Evolutionary conservation across 192 early-diverging fungal species (phyloP).

Genomic region (Rhizoclosmatium sp.): DNA sequence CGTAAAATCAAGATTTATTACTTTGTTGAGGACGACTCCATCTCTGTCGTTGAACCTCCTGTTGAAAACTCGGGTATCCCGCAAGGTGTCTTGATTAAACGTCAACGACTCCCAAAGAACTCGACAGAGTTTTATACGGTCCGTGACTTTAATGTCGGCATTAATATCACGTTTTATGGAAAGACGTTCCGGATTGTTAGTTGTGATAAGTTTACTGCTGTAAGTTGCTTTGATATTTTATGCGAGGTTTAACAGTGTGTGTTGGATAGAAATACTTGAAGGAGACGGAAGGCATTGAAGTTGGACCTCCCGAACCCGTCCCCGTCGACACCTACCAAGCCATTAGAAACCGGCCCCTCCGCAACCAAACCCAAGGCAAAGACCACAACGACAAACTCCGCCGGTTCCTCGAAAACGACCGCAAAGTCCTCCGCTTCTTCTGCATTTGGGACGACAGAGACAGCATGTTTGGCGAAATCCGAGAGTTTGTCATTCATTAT

Average conservation of each 20-base stretch:
- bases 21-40: constrained; percentile 72
- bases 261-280: constrained; percentile 56
- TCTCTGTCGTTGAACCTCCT: constrained; percentile 70
- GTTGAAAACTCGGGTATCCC: constrained; percentile 69
- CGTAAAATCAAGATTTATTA: constrained; percentile 65
- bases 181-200: constrained; percentile 66
- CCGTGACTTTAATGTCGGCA: constrained; percentile 63
- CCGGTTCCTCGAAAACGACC: constrained; percentile 66
- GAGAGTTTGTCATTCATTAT: constrained; percentile 74
- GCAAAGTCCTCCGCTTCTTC: constrained; percentile 69
- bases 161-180: constrained; percentile 68
- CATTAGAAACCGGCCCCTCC: constrained; percentile 52
- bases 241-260: background rate
- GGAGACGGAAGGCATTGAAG: constrained; percentile 57
- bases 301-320: constrained; percentile 62
- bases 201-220: constrained; percentile 70
- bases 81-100: constrained; percentile 70
- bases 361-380: constrained; percentile 34
- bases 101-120: constrained; percentile 65
- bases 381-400: constrained; percentile 61
- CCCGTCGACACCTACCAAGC: constrained; percentile 63
- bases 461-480: constrained; percentile 66
- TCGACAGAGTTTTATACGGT: constrained; percentile 59
- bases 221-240: constrained; percentile 38
- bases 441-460: constrained; percentile 71